A percentile compares a stretch with the other conserved stretches of the same genome.
Evolutionary conservation across 2,329 filamentous ascomycete genomes (phyloP).

Genomic region (Leptographium wingfieldii): DNA sequence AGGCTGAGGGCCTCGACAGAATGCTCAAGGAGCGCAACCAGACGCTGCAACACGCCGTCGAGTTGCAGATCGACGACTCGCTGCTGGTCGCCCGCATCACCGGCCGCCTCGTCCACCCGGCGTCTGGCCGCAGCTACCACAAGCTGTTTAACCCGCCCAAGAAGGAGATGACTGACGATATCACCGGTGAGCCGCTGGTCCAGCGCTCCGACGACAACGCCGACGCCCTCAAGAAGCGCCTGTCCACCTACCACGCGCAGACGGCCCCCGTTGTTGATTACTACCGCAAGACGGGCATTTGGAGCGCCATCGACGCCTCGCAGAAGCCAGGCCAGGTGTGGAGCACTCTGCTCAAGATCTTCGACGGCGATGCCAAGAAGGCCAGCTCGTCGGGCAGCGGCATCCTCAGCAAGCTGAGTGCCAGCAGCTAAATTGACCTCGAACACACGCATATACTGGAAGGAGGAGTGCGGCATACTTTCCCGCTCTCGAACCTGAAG

Average conservation of each 20-base stretch:
- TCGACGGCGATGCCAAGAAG: constrained; percentile 52
- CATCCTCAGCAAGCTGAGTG: constrained; percentile 29
- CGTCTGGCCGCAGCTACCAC: constrained; percentile 94
- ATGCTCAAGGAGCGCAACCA: constrained; percentile 74
- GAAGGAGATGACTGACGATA: constrained; percentile 83
- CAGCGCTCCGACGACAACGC: constrained; percentile 97
- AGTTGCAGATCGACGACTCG: constrained; percentile 91
- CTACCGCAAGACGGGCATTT: constrained; percentile 96
- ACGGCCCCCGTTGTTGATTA: constrained; percentile 86
- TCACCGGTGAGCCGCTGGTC: constrained; percentile 91
- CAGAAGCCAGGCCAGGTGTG: constrained; percentile 93
- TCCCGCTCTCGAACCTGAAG: neutral
- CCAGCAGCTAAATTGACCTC: neutral
- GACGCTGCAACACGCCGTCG: constrained; percentile 85
- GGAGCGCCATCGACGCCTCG: constrained; percentile 88
- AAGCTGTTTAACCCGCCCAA: constrained; percentile 98
- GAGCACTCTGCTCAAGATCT: constrained; percentile 80
- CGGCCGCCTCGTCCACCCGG: constrained; percentile 87
- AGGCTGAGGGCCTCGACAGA: constrained; percentile 85
- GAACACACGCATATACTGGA: neutral
- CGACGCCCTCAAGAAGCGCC: constrained; percentile 87
- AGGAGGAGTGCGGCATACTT: neutral
- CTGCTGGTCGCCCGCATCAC: constrained; percentile 94
- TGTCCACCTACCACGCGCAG: constrained; percentile 87
- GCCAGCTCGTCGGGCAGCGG: constrained; percentile 21